phyloP scores from a whole-genome alignment of 2,329 filamentous ascomycete species.

The Ceratocystis papillata region DNA sequence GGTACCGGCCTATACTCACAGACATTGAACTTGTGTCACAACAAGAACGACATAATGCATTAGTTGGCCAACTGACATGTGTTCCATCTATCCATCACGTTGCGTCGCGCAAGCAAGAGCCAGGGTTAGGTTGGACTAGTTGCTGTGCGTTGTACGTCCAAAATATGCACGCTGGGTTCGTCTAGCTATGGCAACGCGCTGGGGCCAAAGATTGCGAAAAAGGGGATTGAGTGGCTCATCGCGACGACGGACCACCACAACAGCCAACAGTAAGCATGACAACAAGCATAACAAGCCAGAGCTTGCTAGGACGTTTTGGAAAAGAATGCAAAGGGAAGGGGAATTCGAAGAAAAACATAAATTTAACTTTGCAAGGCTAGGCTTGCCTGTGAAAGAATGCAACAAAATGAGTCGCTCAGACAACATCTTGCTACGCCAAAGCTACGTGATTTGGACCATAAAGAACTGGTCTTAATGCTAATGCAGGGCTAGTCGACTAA shows the following conservation, averaged over 20 bases:
- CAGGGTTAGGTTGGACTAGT: slow-evolving; percentile 7
- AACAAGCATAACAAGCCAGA: neutral
- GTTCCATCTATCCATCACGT: neutral
- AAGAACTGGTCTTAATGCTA: slow-evolving; percentile 5
- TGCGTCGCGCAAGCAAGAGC: neutral
- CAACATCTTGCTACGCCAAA: neutral
- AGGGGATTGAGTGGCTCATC: neutral
- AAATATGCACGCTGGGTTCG: slow-evolving; percentile 12
- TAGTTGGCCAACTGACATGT: neutral
- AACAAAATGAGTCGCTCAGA: neutral
- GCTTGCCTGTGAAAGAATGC: neutral
- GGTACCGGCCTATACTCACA: neutral
- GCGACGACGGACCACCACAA: neutral
- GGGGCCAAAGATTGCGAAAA: neutral
- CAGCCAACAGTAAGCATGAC: neutral
- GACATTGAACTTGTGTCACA: neutral
- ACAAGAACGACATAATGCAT: neutral
- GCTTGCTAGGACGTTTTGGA: neutral
- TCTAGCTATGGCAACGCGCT: slow-evolving; percentile 17
- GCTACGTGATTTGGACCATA: no score
- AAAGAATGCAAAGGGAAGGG: neutral
- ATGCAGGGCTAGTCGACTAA: slow-evolving; percentile 1
- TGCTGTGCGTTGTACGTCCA: slow-evolving; percentile 2
- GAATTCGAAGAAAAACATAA: neutral
- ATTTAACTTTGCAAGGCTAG: neutral